phyloP scores from a whole-genome alignment of 2,329 filamentous ascomycete species.

The Pseudogymnoascus pannorum region DNA sequence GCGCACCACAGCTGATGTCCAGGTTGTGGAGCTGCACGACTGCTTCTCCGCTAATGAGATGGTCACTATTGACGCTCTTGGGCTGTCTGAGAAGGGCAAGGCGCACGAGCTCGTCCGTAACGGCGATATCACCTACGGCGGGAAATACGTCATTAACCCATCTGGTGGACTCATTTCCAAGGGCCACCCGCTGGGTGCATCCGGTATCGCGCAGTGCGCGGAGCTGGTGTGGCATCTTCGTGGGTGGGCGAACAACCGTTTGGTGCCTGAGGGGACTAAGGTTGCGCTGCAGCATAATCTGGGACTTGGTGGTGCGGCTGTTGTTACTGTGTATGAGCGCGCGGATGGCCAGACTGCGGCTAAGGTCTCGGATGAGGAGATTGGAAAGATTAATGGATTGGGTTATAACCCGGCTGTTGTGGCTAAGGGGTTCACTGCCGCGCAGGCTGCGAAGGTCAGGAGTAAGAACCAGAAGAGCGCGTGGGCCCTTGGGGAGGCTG shows the following conservation, averaged over 20 bases:
- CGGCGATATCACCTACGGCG: slow-evolving; percentile 88
- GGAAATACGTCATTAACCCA: slow-evolving; percentile 77
- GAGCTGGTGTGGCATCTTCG: slow-evolving; percentile 93
- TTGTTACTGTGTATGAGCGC: slow-evolving; percentile 82
- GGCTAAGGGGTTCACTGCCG: slow-evolving; percentile 79
- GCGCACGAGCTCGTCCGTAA: slow-evolving; percentile 83
- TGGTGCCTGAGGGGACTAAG: slow-evolving; percentile 54
- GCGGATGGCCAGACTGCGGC: slow-evolving; percentile 64
- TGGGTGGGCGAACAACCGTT: slow-evolving; percentile 90
- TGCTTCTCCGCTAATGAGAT: slow-evolving; percentile 96
- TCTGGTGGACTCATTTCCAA: slow-evolving; percentile 93
- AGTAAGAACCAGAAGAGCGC: slow-evolving; percentile 57
- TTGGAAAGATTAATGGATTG: slow-evolving; percentile 60
- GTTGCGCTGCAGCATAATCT: slow-evolving; percentile 87
- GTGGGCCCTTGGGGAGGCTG: slow-evolving; percentile 72
- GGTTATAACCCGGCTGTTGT: slow-evolving; percentile 90
- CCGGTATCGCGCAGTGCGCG: slow-evolving; percentile 90
- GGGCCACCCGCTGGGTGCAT: slow-evolving; percentile 88
- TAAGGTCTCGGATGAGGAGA: slow-evolving; percentile 44
- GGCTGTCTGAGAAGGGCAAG: slow-evolving; percentile 69
- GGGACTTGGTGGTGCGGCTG: slow-evolving; percentile 81
- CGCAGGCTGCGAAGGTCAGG: slow-evolving; percentile 64
- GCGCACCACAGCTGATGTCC: slow-evolving; percentile 60
- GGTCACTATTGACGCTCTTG: slow-evolving; percentile 80
- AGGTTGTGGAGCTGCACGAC: slow-evolving; percentile 89